Evolutionary conservation across 164 flowering plant genomes (phyloP), one percentile per base, ranked within the genome.

Genomic region (Dillenia turbinata): DNA sequence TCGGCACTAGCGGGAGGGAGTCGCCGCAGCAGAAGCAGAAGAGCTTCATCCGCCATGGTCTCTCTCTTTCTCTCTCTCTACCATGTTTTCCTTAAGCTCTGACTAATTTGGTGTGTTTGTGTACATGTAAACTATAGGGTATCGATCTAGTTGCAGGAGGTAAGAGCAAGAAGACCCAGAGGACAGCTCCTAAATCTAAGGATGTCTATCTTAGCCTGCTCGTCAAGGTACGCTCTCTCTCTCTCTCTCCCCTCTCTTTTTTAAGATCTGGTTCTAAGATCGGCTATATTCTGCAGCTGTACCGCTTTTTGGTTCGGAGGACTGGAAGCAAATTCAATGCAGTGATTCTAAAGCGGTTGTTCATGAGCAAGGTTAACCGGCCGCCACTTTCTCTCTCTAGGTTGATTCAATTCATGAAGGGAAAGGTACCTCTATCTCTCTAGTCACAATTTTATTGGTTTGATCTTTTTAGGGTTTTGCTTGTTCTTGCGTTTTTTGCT

Each of bases 361-460:
- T 81, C 62, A 81, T 81, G 85, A 78, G 82, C 72, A 81, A 78
- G 63, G 69, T 64, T 47, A 81, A 81, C 75, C 76, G 72, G 71
- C 56, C 85, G 2, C 80, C 85, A 4, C 69, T 81, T 7, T 81
- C 85, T 12, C 82, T 78, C 8, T 78, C 82, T 10, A 77, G 82
- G 68, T 69, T 81, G 57, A 61, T 72, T 46, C 43, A 53, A 11
- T 81, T 12, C 74, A 72, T 62, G 70, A 12, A 65, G 3, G 80
- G 82, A 59, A 81, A 81, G 85, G 85, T 81, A 24, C 5, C 54
- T 44, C 7, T 47, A 19, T 48, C 57, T 19, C 0, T 68, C 52
- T n/a, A 0, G 12, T 33, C 49, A 10, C 19, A 13, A 9, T 22
- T 14, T 7, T 22, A 48, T 15, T 0, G 46, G 24, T 5, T 43